phyloP scores from a whole-genome alignment of 169 alveolate species.

The Theileria orientalis region DNA sequence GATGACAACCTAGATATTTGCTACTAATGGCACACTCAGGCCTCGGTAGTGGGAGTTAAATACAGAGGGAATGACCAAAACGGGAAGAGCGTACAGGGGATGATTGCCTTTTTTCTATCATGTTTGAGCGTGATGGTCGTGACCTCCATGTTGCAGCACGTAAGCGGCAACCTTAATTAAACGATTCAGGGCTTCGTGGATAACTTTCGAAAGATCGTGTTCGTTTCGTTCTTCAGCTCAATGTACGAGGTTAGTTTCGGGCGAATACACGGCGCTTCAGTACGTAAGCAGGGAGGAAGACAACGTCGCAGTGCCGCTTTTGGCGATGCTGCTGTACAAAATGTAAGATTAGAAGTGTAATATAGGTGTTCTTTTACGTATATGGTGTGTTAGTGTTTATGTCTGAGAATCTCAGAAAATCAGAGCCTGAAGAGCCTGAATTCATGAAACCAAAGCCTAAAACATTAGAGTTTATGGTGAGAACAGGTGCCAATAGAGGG shows the following conservation, averaged over 20 bases:
- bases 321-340: conserved; percentile 17
- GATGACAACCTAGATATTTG: too few relatives aligned
- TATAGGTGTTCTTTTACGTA: too few relatives aligned
- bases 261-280: not conserved
- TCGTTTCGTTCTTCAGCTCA: conserved; percentile 2
- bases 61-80: conserved; percentile 5
- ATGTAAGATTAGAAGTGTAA: not conserved
- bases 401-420: too few relatives aligned
- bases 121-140: not conserved
- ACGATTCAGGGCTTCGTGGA: not conserved
- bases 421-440: too few relatives aligned
- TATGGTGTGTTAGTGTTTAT: too few relatives aligned
- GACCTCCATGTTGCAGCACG: conserved; percentile 7
- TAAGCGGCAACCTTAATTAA: not conserved
- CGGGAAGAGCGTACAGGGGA: conserved; percentile 40
- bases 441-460: too few relatives aligned
- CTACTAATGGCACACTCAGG: conserved; percentile 11
- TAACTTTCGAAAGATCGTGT: conserved; percentile 3
- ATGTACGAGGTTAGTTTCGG: conserved; percentile 9
- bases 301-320: conserved; percentile 10
- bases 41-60: conserved; percentile 40
- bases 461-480: too few relatives aligned
- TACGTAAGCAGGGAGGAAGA: not conserved
- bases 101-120: conserved; percentile 22
- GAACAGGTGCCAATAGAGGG: too few relatives aligned